Base-by-base conservation (phyloP, 257 asterid species). In the Thymus quinquecostatus region DNA sequence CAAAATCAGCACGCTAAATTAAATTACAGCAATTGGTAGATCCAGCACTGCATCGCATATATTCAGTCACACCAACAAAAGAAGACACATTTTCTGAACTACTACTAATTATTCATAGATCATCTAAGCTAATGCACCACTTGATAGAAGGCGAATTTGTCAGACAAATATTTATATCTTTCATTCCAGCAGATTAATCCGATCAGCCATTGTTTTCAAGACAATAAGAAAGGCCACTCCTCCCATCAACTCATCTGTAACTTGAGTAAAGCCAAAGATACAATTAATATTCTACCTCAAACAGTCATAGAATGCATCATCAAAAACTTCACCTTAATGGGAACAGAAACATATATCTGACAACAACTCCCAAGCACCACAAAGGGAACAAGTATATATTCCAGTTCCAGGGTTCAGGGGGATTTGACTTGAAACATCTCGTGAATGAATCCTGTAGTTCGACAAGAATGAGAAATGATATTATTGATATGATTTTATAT, bases 391-490 rank as follows among this genome's bases (percentile, higher is more conserved):
- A 83, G 83, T 95, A 86, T 66, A 86, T 65, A 71, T 92, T 95
- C 99, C 98, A 95, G 81, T 90, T 92, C 98, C 99, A 92, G 13
- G 98, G 98, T 60, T 92, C 97, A 34, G 98, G 96, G 66, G 98
- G 89, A 84, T 87, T 92, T 32, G 98, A 95, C 89, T 95, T 92
- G 86, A 92, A 95, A 85, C 99, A 95, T 82, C 97, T 82, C 0
- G 96, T 92, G 83, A 95, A 95, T 60, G 96, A 89, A 73, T 95
- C 99, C 99, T 95, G 89, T 58, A 82, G 36, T 33, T 73, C 60
- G 66, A 43, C 73, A 74, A 44, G 61, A 71, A 69, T 32, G 36
- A 74, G 62, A 33, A 60, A 60, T 44, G 8, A 66, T 9, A 14
- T 10, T 3, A 73, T 64, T 38, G 10, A 10, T 2, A 1, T 10